Base-by-base conservation (phyloP, 441 rosid species). In the Populus hybrid region DNA sequence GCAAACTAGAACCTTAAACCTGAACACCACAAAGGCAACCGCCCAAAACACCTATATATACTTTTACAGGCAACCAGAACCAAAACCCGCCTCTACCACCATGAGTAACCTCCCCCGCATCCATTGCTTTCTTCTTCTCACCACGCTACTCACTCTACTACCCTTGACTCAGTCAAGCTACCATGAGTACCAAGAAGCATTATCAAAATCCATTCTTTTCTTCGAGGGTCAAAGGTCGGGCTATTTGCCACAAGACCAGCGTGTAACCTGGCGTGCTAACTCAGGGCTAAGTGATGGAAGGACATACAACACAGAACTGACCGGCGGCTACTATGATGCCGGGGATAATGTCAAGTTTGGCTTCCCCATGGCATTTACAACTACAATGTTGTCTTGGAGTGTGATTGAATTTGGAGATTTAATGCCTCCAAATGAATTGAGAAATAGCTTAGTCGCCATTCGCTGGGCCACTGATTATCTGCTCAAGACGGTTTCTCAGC, bases 151-250 rank as follows among this genome's bases (percentile, higher is more conserved):
- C 36, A 67, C 70, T 2, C 40, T 12, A 5, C 59, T 78, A 28
- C 73, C 82, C 28, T 7, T 35, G 12, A 64, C n/a, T 64, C 81
- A 71, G n/a, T 81, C 89, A 23, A 82, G 78, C 83, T 77, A 74
- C 79, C 98, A 85, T 72, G 90, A 91, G 70, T 94, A 93, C 82
- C 71, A 63, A 3, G 95, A 90, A 70, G 99, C 99, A 67, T 85
- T 95, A 73, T 84, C 98, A 35, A 93, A 95, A 80, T 87, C 97
- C 10, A 93, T 95, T 78, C 91, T 95, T 53, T 95, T 95, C 92
- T 95, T 95, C 82, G 95, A 95, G 72, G 99, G 99, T 71, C 99
- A 95, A 50, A 89, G 99, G 59, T 95, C 99, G 18, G 99, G 98
- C 2, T 85, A 53, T 80, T 79, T 95, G 71, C 98, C 98, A 1